These are phyloP conservation scores for Diplodia seriata DNA, from an alignment of 2,329 filamentous ascomycete species.

Conservation along the genomic window DNA sequence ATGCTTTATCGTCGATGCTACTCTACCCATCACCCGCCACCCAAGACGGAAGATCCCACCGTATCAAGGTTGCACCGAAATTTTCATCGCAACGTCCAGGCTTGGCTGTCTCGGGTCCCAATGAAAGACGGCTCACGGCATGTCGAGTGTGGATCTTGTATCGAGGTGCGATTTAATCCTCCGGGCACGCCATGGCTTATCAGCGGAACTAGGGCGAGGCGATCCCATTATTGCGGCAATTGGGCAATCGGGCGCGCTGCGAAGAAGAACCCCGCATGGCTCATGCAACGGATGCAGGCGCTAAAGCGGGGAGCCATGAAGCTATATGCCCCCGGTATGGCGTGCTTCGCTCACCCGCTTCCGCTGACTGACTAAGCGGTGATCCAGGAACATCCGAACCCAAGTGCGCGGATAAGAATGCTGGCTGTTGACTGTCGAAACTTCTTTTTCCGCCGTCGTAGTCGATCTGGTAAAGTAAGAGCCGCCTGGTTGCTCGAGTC, in stretches of 20 bases:
- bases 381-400: conserved; percentile 12
- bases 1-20: background rate
- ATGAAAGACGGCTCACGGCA: background rate
- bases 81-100: background rate
- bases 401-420: conserved; percentile 5
- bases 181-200: conserved; percentile 27
- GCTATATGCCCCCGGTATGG: conserved; percentile 23
- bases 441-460: background rate
- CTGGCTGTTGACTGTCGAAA: background rate
- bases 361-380: conserved; percentile 27
- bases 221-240: background rate
- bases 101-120: conserved; percentile 5
- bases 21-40: background rate
- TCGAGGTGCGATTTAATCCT: conserved; percentile 6
- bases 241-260: background rate
- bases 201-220: background rate
- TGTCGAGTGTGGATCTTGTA: conserved; percentile 1
- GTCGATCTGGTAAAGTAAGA: background rate
- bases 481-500: background rate
- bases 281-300: conserved; percentile 7
- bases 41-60: conserved; percentile 9
- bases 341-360: conserved; percentile 10
- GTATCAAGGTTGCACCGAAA: conserved; percentile 14
- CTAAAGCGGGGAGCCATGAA: conserved; percentile 27
- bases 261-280: conserved; percentile 10